phyloP scores from a whole-genome alignment of 2,329 filamentous ascomycete genomes.

The Fusarium camptoceras region DNA sequence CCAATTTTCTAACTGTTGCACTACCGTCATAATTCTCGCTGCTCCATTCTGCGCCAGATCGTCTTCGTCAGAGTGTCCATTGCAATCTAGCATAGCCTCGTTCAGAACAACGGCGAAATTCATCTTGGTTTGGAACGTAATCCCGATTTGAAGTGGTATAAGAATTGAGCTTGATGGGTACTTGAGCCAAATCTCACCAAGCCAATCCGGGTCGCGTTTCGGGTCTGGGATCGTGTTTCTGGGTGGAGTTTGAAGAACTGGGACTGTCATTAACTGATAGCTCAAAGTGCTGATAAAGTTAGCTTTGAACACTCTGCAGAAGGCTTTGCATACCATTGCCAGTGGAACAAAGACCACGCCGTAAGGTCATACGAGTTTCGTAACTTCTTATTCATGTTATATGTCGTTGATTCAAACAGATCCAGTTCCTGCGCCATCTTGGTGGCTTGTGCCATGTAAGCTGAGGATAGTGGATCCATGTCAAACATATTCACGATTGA shows the following conservation, averaged over 20 bases:
- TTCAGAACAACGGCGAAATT: background rate
- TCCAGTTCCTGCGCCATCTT: conserved; percentile 1
- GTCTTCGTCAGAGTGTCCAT: background rate
- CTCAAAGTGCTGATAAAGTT: background rate
- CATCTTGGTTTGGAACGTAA: background rate
- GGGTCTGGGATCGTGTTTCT: background rate
- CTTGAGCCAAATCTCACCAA: conserved; percentile 21
- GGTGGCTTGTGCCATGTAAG: background rate
- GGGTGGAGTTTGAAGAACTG: background rate
- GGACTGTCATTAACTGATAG: background rate
- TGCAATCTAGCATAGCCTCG: background rate
- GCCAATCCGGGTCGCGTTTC: background rate
- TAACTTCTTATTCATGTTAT: conserved; percentile 10
- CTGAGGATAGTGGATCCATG: conserved; percentile 8
- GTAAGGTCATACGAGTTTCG: conserved; percentile 11
- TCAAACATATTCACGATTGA: conserved; percentile 17
- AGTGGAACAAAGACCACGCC: conserved; percentile 23
- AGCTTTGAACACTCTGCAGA: rapidly evolving
- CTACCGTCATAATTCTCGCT: background rate
- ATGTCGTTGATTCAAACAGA: conserved; percentile 7
- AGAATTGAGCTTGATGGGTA: conserved; percentile 2
- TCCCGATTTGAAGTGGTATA: background rate
- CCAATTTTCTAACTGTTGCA: background rate
- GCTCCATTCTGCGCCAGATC: background rate
- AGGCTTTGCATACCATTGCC: background rate